Evolutionary conservation across 306 rosid genomes (phyloP).

Genomic region (Pyrus bretschneideri): DNA sequence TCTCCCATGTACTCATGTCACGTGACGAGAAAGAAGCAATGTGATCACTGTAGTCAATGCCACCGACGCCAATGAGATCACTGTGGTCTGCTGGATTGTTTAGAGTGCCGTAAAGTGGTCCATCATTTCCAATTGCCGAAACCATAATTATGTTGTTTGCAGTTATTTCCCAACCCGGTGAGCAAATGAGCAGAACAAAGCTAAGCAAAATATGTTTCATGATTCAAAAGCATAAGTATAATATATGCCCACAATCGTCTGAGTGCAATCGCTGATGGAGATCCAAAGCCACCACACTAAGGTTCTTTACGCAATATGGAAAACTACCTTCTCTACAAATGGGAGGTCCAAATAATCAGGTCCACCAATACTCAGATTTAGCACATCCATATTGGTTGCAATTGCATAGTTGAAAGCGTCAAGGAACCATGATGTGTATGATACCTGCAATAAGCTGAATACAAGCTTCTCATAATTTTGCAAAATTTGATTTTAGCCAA

Average conservation of each 20-base stretch:
- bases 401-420: constrained; percentile 99
- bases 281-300: background rate
- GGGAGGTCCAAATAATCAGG: constrained; percentile 99
- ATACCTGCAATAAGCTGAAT: constrained; percentile 98
- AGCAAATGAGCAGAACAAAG: constrained; percentile 26
- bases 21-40: constrained; percentile 98
- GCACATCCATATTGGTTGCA: constrained; percentile 88
- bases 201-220: constrained; percentile 7
- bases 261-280: background rate
- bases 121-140: constrained; percentile 98
- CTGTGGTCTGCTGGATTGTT: constrained; percentile 99
- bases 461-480: constrained; percentile 66
- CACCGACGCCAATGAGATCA: constrained; percentile 96
- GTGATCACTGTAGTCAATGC: constrained; percentile 95
- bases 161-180: constrained; percentile 94
- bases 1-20: constrained; percentile 99
- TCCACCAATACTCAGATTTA: constrained; percentile 96
- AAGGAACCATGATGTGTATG: constrained; percentile 99
- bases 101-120: constrained; percentile 94
- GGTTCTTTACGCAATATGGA: background rate
- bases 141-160: constrained; percentile 96
- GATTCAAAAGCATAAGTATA: background rate
- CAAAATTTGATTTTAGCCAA: constrained; percentile 25
- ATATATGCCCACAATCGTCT: background rate
- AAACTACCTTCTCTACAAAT: constrained; percentile 80